Conservation (phyloP, 108 stramenopile genomes). For the Cylindrotheca closterium region DNA sequence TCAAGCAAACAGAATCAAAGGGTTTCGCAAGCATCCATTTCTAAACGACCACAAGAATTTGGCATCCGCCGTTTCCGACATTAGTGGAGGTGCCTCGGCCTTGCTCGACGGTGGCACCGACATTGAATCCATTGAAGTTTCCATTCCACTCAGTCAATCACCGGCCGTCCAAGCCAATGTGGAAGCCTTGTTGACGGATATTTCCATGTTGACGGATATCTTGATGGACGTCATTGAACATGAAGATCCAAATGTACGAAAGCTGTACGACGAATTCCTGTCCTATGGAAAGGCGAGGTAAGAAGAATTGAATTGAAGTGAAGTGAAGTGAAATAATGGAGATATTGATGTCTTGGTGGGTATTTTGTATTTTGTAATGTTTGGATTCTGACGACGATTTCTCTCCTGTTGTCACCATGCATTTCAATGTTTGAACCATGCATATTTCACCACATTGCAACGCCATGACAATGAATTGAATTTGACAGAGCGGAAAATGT, state of each 20-base stretch:
- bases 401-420: too few species aligned
- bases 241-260: conserved; percentile 65
- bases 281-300: conserved; percentile 58
- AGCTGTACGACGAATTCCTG: conserved; percentile 65
- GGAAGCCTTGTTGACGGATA: conserved; percentile 56
- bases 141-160: conserved; percentile 17
- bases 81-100: neutral
- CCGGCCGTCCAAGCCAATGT: conserved; percentile 4
- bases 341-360: too few species aligned
- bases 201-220: conserved; percentile 73
- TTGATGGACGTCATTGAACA: conserved; percentile 61
- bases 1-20: neutral
- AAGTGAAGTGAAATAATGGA: too few species aligned
- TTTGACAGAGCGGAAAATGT: too few species aligned
- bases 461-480: too few species aligned
- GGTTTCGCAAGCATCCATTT: neutral
- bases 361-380: too few species aligned
- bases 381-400: too few species aligned
- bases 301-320: conserved; percentile 3
- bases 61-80: neutral
- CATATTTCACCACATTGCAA: too few species aligned
- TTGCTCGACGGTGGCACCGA: conserved; percentile 1
- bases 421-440: too few species aligned
- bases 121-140: conserved; percentile 4
- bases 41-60: neutral